Conservation (phyloP, 768 basidiomycete genomes). For the Suillus subaureus region DNA sequence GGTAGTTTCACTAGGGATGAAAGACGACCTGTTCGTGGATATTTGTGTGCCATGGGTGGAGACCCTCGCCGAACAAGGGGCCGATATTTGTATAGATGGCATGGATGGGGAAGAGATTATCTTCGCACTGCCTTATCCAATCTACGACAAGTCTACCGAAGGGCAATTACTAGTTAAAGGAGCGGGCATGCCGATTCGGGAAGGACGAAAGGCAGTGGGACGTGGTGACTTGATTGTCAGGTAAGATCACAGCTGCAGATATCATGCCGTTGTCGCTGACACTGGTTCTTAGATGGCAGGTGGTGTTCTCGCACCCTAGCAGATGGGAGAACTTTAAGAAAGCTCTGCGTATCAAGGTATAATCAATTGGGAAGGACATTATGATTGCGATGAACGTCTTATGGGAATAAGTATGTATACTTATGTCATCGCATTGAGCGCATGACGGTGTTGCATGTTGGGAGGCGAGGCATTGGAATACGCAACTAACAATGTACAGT, state of each 20-base stretch:
- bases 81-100: conserved; percentile 53
- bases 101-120: conserved; percentile 58
- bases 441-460: background rate
- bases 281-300: conserved; percentile 32
- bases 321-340: conserved; percentile 36
- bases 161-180: conserved; percentile 55
- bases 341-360: conserved; percentile 28
- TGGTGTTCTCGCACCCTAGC: conserved; percentile 32
- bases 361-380: conserved; percentile 17
- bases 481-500: conserved; percentile 30
- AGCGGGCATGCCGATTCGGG: conserved; percentile 70
- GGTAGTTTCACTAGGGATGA: conserved; percentile 56
- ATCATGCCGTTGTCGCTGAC: background rate
- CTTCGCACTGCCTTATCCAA: conserved; percentile 54
- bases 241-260: conserved; percentile 39
- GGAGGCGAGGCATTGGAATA: conserved; percentile 5
- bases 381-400: conserved; percentile 25
- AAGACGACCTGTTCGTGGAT: conserved; percentile 58
- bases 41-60: conserved; percentile 61
- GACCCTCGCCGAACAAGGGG: conserved; percentile 46
- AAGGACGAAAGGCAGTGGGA: conserved; percentile 52
- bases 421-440: conserved; percentile 15
- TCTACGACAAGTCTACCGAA: conserved; percentile 47
- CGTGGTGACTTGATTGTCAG: conserved; percentile 66
- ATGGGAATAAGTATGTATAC: conserved; percentile 13